Evolutionary conservation across 169 alveolate genomes (phyloP), one percentile per base, ranked within the genome.

Genomic region (Plasmodium gaboni): DNA sequence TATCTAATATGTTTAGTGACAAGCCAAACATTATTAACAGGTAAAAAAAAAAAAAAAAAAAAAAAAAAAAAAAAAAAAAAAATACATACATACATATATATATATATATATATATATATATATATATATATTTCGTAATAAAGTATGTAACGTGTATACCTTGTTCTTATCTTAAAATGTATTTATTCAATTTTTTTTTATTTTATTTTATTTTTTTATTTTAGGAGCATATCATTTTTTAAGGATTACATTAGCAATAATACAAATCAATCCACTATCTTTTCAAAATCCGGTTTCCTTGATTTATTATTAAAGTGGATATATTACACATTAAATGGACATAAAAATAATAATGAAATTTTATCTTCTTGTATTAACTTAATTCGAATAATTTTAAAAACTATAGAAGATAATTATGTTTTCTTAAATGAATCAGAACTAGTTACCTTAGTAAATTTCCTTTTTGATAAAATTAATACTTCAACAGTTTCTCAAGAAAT

Each of bases 201-300:
- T 19, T 28, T 50, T 13, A 50, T 2, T 50, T 24, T 15, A 9
- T 9, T 2, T n/a, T 26, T 28, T 51, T 24, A 9, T 2, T 61
- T 44, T 59, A 80, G 87, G 87, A 70, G 92, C 44, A 69, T 85
- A 17, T 44, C 48, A 26, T 85, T 85, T 44, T 85, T 70, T 24
- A 85, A 85, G 57, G 92, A 85, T n/a, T 85, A 85, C 15, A 28
- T 85, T 50, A 70, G 67, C 60, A 85, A 70, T 38, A 71, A 87
- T 17, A 28, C 72, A 10, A 85, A 70, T 60, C 92, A 85, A 48
- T 59, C 92, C 55, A 71, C 74, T 19, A 26, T 85, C 9, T 85
- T 70, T 65, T 85, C 92, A 48, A 69, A 71, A 28, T 57, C 76
- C 0, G 87, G 92, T 3, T 70, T 85, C 53, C 63, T 71, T n/a